Evolutionary conservation across 2,329 filamentous ascomycete genomes (phyloP).

Genomic region (Aspergillus texensis): DNA sequence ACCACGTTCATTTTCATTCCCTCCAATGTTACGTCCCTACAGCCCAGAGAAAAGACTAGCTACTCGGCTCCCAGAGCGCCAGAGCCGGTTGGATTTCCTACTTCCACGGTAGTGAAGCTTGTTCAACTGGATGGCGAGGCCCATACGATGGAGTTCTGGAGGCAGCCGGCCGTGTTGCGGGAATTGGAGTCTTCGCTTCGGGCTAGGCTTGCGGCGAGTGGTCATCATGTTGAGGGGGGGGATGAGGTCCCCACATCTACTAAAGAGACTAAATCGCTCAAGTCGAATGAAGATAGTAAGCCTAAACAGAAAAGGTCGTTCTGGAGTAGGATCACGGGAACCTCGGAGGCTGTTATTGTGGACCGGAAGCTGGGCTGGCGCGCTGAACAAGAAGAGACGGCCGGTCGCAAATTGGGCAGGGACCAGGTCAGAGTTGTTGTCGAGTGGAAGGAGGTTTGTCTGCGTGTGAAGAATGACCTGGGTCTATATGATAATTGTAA

Average conservation of each 20-base stretch:
- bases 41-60: not conserved
- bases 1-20: not conserved
- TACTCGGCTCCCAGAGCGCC: not conserved
- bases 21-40: not conserved
- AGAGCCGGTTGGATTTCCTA: not conserved
- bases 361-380: conserved; percentile 1
- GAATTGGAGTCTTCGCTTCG: conserved; percentile 2
- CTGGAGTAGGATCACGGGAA: not conserved
- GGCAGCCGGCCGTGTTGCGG: not conserved
- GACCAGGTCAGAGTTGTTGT: not conserved
- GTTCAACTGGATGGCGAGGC: not conserved
- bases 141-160: conserved; percentile 1
- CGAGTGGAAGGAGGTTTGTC: conserved; percentile 2
- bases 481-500: not conserved
- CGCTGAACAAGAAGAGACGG: not conserved
- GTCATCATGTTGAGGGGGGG: not conserved
- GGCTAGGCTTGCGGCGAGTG: not conserved
- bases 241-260: not conserved
- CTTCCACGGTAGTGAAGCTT: not conserved
- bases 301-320: not conserved
- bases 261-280: too few relatives aligned
- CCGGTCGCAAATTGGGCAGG: not conserved
- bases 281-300: not conserved
- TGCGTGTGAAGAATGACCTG: not conserved
- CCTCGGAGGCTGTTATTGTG: not conserved